Conservation (phyloP, 108 stramenopile genomes). For the Licmophora abbreviata region DNA sequence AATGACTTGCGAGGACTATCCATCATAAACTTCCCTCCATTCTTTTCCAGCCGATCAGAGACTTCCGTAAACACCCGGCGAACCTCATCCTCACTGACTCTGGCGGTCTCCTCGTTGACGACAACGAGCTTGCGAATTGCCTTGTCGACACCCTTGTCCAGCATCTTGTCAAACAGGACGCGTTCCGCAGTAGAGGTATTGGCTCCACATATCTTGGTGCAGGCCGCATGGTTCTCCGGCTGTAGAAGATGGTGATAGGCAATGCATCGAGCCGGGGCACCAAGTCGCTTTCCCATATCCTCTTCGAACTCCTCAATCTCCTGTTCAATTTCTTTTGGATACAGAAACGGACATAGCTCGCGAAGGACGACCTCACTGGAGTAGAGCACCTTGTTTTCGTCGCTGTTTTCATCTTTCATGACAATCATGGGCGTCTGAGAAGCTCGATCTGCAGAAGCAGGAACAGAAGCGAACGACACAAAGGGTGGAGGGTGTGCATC, state of each 20-base stretch:
- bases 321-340: constrained; percentile 16
- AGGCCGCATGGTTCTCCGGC: background rate
- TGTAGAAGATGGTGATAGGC: constrained; percentile 15
- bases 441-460: constrained; percentile 1
- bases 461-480: constrained; percentile 10
- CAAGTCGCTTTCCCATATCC: constrained; percentile 16
- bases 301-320: constrained; percentile 16
- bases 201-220: background rate
- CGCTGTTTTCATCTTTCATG: constrained; percentile 6
- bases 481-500: constrained; percentile 24
- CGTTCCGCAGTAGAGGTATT: constrained; percentile 8
- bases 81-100: constrained; percentile 3
- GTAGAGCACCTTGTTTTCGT: background rate
- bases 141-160: constrained; percentile 13
- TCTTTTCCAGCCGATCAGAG: constrained; percentile 11
- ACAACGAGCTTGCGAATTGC: constrained; percentile 9
- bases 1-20: background rate
- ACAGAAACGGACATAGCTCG: constrained; percentile 11
- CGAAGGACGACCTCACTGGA: constrained; percentile 4
- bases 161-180: constrained; percentile 12
- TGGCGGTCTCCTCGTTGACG: constrained; percentile 4
- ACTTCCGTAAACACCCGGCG: constrained; percentile 8
- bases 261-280: constrained; percentile 12
- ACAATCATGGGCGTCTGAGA: constrained; percentile 22
- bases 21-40: too few relatives aligned